Conservation (phyloP, 2,329 filamentous ascomycete genomes). For the Esteya vermicola region DNA sequence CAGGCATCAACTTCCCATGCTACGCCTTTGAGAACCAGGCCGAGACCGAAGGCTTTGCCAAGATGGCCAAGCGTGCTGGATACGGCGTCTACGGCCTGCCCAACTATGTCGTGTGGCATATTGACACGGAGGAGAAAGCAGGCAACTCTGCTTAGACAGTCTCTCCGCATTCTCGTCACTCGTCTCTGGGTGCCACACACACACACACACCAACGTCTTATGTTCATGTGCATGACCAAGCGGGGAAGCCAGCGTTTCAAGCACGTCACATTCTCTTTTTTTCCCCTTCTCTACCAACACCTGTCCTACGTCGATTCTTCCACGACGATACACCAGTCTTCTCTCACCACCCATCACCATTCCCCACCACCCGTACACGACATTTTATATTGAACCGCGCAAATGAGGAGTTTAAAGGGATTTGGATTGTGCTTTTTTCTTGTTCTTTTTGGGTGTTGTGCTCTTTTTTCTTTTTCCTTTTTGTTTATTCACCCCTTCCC, state of each 20-base stretch:
- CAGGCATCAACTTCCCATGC: conserved; percentile 92
- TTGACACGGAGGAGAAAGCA: conserved; percentile 89
- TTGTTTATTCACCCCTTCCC: no score
- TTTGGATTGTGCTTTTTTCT: conserved; percentile 2
- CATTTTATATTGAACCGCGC: conserved; percentile 1
- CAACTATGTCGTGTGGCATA: conserved; percentile 98
- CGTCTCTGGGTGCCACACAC: no score
- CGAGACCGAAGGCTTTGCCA: conserved; percentile 95
- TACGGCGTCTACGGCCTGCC: conserved; percentile 86
- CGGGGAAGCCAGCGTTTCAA: no score
- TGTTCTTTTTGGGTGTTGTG: no score
- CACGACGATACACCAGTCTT: no score
- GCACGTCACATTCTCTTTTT: no score
- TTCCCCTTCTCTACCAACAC: no score
- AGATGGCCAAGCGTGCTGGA: conserved; percentile 94
- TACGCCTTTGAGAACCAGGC: conserved; percentile 98
- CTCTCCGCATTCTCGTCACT: no score
- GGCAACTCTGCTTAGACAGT: conserved; percentile 55
- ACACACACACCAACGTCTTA: no score
- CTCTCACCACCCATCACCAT: conserved; percentile 1
- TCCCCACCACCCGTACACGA: not conserved
- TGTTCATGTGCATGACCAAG: no score
- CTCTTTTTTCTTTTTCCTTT: not conserved
- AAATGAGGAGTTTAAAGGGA: conserved; percentile 9
- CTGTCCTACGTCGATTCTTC: no score